Evolutionary conservation across 495 filamentous ascomycete species (phyloP).

Genomic region (Parachaetomium inaequale): DNA sequence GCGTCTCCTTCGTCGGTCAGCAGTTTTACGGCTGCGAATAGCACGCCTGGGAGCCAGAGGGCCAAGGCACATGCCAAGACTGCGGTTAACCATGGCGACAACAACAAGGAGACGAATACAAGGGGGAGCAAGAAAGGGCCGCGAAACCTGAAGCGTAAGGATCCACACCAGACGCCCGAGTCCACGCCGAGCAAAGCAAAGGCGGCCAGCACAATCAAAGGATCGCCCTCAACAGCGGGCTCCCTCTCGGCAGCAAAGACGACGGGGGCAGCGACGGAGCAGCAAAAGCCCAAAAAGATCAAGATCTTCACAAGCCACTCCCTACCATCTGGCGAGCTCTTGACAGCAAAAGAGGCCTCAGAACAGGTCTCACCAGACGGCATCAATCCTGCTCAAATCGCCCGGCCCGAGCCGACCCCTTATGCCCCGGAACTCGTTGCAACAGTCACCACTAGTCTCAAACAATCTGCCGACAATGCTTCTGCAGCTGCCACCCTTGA

Average conservation of each 20-base stretch:
- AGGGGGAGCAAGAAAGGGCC: slow-evolving; percentile 3
- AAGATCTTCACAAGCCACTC: slow-evolving; percentile 15
- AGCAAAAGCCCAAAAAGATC: not conserved
- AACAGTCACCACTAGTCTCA: too few relatives aligned
- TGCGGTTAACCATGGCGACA: not conserved
- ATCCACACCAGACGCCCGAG: slow-evolving; percentile 22
- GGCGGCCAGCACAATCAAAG: not conserved
- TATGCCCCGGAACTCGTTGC: too few relatives aligned
- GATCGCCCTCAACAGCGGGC: not conserved
- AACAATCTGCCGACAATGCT: too few relatives aligned
- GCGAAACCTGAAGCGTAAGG: slow-evolving; percentile 25
- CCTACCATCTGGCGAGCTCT: too few relatives aligned
- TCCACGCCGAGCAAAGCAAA: slow-evolving; percentile 13
- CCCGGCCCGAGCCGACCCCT: too few relatives aligned
- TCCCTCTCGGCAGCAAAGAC: not conserved
- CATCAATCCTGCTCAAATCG: too few relatives aligned
- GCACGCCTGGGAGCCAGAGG: not conserved
- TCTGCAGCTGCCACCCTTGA: too few relatives aligned
- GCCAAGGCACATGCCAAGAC: not conserved
- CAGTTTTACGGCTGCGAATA: slow-evolving; percentile 31
- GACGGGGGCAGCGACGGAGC: not conserved
- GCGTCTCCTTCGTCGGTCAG: slow-evolving; percentile 5
- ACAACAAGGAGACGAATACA: not conserved
- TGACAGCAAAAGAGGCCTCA: too few relatives aligned
- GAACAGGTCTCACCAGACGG: too few relatives aligned